These are phyloP conservation scores for Basipetospora chlamydospora DNA, from an alignment of 2,329 filamentous ascomycete genomes.

Conservation along the genomic window DNA sequence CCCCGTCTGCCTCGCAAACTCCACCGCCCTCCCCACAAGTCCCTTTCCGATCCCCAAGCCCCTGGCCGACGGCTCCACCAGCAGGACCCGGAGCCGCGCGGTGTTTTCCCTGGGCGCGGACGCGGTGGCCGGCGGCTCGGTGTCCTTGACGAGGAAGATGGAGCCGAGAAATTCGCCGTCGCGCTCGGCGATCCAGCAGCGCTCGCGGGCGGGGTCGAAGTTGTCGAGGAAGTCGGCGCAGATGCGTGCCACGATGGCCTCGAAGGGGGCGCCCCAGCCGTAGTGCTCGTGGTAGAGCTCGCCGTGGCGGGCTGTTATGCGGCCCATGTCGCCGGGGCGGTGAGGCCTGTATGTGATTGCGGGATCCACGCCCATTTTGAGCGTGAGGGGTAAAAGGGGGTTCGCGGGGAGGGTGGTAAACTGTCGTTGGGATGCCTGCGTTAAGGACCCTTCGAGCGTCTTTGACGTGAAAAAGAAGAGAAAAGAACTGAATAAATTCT, in stretches of 20 bases:
- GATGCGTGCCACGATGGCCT: conserved; percentile 12
- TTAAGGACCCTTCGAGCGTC: too few species aligned
- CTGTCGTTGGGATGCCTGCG: too few species aligned
- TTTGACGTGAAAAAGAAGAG: too few species aligned
- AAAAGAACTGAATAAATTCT: too few species aligned
- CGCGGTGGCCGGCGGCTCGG: conserved; percentile 1
- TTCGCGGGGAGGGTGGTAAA: too few species aligned
- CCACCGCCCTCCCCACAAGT: conserved; percentile 9
- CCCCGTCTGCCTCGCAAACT: conserved; percentile 10
- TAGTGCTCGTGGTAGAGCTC: conserved; percentile 11
- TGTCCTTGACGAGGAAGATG: conserved; percentile 12
- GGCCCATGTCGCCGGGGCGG: conserved; percentile 12
- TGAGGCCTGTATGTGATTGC: too few species aligned
- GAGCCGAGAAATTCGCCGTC: conserved; percentile 12
- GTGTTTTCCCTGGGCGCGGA: too few species aligned
- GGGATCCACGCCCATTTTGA: too few species aligned
- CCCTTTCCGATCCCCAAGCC: conserved; percentile 10
- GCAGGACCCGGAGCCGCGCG: conserved; percentile 13
- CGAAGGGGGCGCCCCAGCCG: conserved; percentile 10
- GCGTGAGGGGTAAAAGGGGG: too few species aligned
- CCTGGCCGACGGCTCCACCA: conserved; percentile 12
- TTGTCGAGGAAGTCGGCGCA: conserved; percentile 13
- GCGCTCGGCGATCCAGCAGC: conserved; percentile 15
- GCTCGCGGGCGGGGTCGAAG: conserved; percentile 11
- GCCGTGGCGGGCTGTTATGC: conserved; percentile 13